Percentiles rank a stretch among this genome's conserved stretches.
Conservation (phyloP, 2,329 filamentous ascomycete genomes). For the Fulvia fulva region DNA sequence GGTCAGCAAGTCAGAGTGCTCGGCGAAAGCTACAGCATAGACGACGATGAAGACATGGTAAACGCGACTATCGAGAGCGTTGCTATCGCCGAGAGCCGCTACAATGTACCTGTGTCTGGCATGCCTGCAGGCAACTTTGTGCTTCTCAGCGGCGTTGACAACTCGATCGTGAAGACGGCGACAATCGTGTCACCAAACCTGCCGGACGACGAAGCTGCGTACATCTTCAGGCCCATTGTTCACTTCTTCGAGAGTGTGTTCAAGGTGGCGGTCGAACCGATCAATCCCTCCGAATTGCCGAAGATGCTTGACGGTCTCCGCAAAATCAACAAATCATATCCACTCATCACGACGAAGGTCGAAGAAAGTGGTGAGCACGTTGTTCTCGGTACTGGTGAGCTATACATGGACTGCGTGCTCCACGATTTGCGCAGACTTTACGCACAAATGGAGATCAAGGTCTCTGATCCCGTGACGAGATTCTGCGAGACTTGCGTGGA, state of each 20-base stretch:
- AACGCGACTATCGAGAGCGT: conserved; percentile 78
- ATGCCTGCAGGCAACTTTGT: conserved; percentile 93
- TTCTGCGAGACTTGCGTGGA: conserved; percentile 98
- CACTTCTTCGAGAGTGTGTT: conserved; percentile 98
- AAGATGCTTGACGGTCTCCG: conserved; percentile 98
- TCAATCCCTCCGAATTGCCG: conserved; percentile 94
- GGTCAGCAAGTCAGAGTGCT: conserved; percentile 83
- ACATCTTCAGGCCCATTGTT: conserved; percentile 87
- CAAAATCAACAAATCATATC: conserved; percentile 97
- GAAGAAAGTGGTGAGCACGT: conserved; percentile 98
- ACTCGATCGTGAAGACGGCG: conserved; percentile 96
- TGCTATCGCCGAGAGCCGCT: conserved; percentile 86
- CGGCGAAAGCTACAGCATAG: conserved; percentile 90
- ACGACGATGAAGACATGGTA: conserved; percentile 97
- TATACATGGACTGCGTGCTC: conserved; percentile 99
- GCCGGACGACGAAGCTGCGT: conserved; percentile 83
- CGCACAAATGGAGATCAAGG: conserved; percentile 98
- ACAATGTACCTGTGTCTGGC: conserved; percentile 86
- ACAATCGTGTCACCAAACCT: conserved; percentile 79
- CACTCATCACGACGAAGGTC: conserved; percentile 91
- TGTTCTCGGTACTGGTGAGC: conserved; percentile 87
- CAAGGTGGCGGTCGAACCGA: conserved; percentile 95
- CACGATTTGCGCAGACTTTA: conserved; percentile 92
- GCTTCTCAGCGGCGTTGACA: conserved; percentile 87
- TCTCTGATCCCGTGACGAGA: conserved; percentile 93